These are phyloP conservation scores for Biancaea sappan DNA, from an alignment of 306 rosid genomes.

Conservation along the genomic window DNA sequence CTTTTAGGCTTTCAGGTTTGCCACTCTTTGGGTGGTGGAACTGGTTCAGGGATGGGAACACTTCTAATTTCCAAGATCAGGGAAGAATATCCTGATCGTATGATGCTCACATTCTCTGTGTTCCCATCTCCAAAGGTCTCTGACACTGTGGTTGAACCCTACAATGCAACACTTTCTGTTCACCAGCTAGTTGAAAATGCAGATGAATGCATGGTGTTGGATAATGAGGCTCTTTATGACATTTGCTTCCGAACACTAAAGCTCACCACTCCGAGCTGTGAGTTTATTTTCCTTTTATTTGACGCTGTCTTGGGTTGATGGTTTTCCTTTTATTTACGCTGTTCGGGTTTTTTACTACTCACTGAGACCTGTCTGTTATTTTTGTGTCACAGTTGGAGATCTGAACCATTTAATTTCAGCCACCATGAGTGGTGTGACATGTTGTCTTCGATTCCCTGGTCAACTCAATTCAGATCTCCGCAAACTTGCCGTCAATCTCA, in stretches of 20 bases:
- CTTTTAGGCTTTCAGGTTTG: constrained; percentile 66
- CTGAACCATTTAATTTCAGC: constrained; percentile 69
- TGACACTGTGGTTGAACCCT: constrained; percentile 69
- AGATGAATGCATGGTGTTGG: constrained; percentile 70
- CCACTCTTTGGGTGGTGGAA: constrained; percentile 70
- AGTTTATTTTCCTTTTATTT: not conserved
- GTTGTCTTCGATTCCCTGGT: constrained; percentile 75
- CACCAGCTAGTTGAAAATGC: constrained; percentile 73
- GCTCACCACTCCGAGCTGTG: constrained; percentile 67
- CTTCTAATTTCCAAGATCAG: constrained; percentile 64
- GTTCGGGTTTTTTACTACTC: no score
- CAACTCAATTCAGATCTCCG: constrained; percentile 73
- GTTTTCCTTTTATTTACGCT: not conserved
- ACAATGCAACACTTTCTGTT: constrained; percentile 64
- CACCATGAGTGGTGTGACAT: constrained; percentile 77
- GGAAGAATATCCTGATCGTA: constrained; percentile 65
- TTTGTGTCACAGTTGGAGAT: constrained; percentile 58
- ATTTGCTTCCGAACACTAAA: constrained; percentile 67
- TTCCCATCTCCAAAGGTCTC: constrained; percentile 70
- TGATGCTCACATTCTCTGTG: constrained; percentile 72
- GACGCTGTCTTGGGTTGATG: not conserved
- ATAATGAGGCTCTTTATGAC: constrained; percentile 67
- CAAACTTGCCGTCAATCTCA: constrained; percentile 69
- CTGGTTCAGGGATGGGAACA: constrained; percentile 75
- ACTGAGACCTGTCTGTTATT: not conserved